Evolutionary conservation across 2,329 filamentous ascomycete genomes (phyloP), one percentile per base, ranked within the genome.

Genomic region (Stagonosporopsis vannaccii): DNA sequence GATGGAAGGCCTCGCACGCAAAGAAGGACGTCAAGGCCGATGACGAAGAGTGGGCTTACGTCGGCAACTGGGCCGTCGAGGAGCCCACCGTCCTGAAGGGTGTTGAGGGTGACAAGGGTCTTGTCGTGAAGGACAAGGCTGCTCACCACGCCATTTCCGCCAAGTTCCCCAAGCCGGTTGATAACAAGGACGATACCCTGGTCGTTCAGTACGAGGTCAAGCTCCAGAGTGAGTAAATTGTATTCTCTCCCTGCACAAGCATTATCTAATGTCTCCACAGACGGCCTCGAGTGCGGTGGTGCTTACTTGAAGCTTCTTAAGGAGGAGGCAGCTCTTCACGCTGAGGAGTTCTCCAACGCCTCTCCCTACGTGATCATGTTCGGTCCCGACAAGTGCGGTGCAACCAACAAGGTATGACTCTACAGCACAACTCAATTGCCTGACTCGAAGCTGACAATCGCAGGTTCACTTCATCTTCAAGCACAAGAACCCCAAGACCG

Each of bases 341-440:
- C 91, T 73, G 94, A 98, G 66, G 95, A 99, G 84, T 99, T 99
- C 84, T 92, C 91, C 79, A 98, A 99, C 82, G 87, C 90, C 60
- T 97, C 94, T 39, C 95, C 95, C 44, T 99, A 99, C 77, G 91
- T 99, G 69, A 96, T 99, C 85, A 99, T 99, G 95, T 99, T 99
- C 77, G 95, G 95, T 68, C 95, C 95, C 71, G 95, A 99, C 85
- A 98, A 98, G 89, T 99, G 95, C 79, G 95, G 95, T 79, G 87
- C 92, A 77, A 98, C 92, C 80, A 99, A 99, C 89, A 98, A 98
- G 90, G 91, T 96, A 79, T 55, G 75, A 44, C 3, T 2, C 8
- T 42, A 8, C n/a, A 15, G 4, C 8, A 17, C 5, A 33, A 28
- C 8, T 22, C 5, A 33, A 28, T 20, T 3, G 48, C 51, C 62